Percentiles rank a stretch among this genome's conserved stretches.
Evolutionary conservation across 31 red algal species (phyloP).

Genomic region (Bonnemaisonia californica): DNA sequence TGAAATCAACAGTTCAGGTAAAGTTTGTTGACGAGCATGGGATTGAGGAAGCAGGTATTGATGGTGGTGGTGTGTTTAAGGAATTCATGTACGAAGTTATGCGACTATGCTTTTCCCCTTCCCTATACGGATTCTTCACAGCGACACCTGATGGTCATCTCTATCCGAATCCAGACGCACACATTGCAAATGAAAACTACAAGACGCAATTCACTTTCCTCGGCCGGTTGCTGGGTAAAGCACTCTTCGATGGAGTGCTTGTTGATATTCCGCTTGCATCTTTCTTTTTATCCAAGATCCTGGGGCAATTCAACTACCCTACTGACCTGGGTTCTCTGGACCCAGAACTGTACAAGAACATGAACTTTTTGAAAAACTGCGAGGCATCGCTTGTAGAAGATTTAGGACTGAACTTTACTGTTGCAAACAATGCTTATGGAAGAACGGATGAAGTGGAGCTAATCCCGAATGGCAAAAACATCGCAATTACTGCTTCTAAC

Average conservation of each 20-base stretch:
- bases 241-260: slow-evolving; percentile 89
- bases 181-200: slow-evolving; percentile 67
- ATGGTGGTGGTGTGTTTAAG: slow-evolving; percentile 99
- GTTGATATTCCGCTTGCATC: slow-evolving; percentile 88
- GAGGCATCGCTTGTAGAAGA: slow-evolving; percentile 63
- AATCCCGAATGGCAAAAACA: slow-evolving; percentile 66
- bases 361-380: slow-evolving; percentile 81
- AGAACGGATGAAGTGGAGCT: slow-evolving; percentile 79
- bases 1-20: slow-evolving; percentile 79
- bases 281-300: slow-evolving; percentile 87
- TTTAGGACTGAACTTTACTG: slow-evolving; percentile 92
- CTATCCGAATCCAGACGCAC: slow-evolving; percentile 85
- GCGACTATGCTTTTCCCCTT: slow-evolving; percentile 76
- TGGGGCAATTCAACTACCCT: slow-evolving; percentile 83
- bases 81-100: slow-evolving; percentile 98
- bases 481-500: slow-evolving; percentile 80
- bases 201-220: slow-evolving; percentile 89
- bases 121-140: slow-evolving; percentile 85
- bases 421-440: slow-evolving; percentile 86
- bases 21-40: slow-evolving; percentile 98
- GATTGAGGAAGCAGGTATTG: slow-evolving; percentile 96
- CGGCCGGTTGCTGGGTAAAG: slow-evolving; percentile 94
- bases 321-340: slow-evolving; percentile 89
- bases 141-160: slow-evolving; percentile 74
- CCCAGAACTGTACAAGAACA: slow-evolving; percentile 90